Evolutionary conservation across 169 alveolate genomes (phyloP).

Genomic region (Babesia ovata): DNA sequence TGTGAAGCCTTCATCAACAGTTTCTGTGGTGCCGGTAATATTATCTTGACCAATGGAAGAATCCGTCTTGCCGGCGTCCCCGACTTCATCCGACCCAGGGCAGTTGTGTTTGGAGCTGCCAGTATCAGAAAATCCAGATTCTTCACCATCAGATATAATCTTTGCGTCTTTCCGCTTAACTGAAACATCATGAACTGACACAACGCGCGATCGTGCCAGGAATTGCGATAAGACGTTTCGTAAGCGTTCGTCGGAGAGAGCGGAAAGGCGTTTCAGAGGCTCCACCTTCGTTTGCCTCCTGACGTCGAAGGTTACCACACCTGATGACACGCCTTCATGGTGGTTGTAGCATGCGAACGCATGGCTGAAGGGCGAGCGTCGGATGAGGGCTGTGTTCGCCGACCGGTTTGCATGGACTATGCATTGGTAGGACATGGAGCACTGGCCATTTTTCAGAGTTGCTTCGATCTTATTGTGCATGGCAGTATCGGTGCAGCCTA

Average conservation of each 20-base stretch:
- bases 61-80: too few species aligned
- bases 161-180: not conserved
- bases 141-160: not conserved
- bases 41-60: too few species aligned
- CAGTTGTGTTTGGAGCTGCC: too few species aligned
- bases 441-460: conserved; percentile 1
- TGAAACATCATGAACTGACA: conserved; percentile 4
- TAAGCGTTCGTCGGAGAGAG: not conserved
- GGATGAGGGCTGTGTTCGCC: not conserved
- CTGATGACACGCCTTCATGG: conserved; percentile 9
- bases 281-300: not conserved
- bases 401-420: conserved; percentile 25
- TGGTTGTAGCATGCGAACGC: conserved; percentile 28
- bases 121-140: not conserved
- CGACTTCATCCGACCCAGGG: too few species aligned
- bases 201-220: conserved; percentile 9
- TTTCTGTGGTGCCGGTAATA: too few species aligned
- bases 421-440: conserved; percentile 56
- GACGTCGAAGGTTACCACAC: conserved; percentile 8
- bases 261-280: not conserved
- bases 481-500: conserved; percentile 57
- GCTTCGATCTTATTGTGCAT: conserved; percentile 36
- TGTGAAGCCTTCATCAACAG: too few species aligned
- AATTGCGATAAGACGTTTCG: conserved; percentile 16
- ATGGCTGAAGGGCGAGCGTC: conserved; percentile 11